These are phyloP conservation scores for Cornus suecica DNA, from an alignment of 148 eudicot species.

Conservation along the genomic window DNA sequence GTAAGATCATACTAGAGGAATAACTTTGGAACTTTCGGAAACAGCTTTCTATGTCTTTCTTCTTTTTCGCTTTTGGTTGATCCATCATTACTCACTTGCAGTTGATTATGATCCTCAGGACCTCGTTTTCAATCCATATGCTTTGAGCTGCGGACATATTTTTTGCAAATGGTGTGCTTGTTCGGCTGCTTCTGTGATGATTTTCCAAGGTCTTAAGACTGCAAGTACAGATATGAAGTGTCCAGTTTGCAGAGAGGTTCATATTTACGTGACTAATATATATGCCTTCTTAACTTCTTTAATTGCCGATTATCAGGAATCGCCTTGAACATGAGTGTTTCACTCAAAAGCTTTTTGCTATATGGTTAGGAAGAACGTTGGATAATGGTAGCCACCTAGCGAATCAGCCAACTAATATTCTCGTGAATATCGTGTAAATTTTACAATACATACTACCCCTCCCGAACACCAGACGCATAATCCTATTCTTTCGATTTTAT, in stretches of 20 bases:
- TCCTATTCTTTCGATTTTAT: too few relatives aligned
- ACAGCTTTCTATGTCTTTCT: neutral
- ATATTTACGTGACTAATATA: neutral
- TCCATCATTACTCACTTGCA: neutral
- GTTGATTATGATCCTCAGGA: slow-evolving; percentile 26
- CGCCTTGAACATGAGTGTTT: too few relatives aligned
- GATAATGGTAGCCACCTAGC: too few relatives aligned
- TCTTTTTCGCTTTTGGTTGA: neutral
- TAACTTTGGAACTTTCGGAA: neutral
- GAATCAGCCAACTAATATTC: too few relatives aligned
- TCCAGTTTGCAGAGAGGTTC: slow-evolving; percentile 42
- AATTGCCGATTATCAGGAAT: neutral
- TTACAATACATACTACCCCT: too few relatives aligned
- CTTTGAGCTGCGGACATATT: slow-evolving; percentile 39
- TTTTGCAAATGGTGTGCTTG: slow-evolving; percentile 43
- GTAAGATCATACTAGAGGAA: slow-evolving; percentile 11
- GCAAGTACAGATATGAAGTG: slow-evolving; percentile 31
- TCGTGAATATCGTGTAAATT: too few relatives aligned
- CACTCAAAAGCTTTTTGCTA: too few relatives aligned
- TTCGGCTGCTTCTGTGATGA: slow-evolving; percentile 35
- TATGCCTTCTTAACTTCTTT: neutral
- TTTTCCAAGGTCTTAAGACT: slow-evolving; percentile 33
- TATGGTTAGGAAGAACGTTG: too few relatives aligned
- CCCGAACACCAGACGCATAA: too few relatives aligned
- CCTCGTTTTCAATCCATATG: slow-evolving; percentile 34